Percentiles rank a stretch among this genome's conserved stretches.
Conservation (phyloP, 1,284 basidiomycete genomes). For the Tilletia caries region DNA sequence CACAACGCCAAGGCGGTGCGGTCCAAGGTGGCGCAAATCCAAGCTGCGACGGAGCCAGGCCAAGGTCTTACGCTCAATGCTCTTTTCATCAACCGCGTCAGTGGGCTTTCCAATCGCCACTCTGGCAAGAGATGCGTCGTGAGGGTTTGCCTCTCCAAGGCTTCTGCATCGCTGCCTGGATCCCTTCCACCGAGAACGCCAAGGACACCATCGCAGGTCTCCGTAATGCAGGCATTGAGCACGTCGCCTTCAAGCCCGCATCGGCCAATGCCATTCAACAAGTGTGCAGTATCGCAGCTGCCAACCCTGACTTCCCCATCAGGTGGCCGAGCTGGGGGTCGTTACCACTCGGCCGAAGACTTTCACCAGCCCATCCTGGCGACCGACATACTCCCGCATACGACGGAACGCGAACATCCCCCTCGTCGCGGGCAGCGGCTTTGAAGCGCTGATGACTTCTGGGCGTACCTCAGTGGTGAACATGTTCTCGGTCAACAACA, state of each 20-base stretch:
- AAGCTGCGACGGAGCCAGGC: conserved; percentile 36
- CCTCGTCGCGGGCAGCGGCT: conserved; percentile 84
- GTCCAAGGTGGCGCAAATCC: conserved; percentile 64
- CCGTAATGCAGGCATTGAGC: conserved; percentile 77
- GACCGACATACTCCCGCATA: conserved; percentile 85
- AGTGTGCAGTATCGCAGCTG: conserved; percentile 89
- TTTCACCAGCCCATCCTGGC: conserved; percentile 90
- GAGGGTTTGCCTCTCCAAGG: conserved; percentile 95
- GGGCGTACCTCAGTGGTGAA: too few species aligned
- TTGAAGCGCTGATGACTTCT: too few species aligned
- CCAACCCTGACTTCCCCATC: too few species aligned
- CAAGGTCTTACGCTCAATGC: conserved; percentile 81
- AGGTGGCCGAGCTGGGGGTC: too few species aligned
- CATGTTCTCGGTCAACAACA: background rate
- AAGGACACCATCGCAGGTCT: conserved; percentile 82
- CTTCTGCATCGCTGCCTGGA: conserved; percentile 94
- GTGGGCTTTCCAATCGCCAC: conserved; percentile 87
- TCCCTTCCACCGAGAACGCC: conserved; percentile 87
- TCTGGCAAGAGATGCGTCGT: conserved; percentile 94
- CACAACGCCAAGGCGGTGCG: conserved; percentile 86
- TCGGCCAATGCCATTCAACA: conserved; percentile 95
- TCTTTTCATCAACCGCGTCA: conserved; percentile 97
- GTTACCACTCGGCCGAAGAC: too few species aligned
- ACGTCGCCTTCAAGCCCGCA: conserved; percentile 95
- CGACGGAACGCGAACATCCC: conserved; percentile 82